Conservation (phyloP, 495 filamentous ascomycete species). For the Acidiella bohemica region DNA sequence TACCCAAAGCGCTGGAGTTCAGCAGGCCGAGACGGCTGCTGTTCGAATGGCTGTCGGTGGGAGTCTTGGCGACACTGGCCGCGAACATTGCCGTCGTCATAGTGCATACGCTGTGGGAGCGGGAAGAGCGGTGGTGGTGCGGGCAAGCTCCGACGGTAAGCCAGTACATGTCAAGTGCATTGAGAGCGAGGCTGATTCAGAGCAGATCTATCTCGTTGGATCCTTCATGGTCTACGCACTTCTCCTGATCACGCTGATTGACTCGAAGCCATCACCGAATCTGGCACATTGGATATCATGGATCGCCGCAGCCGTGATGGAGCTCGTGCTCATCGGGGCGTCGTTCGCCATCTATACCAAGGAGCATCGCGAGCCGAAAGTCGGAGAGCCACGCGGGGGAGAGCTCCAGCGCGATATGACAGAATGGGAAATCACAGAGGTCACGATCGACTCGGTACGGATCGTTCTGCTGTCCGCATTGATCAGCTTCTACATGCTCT, state of each 20-base stretch:
- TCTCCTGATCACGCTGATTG: slow-evolving; percentile 65
- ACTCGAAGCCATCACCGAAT: slow-evolving; percentile 61
- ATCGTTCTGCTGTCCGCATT: slow-evolving; percentile 45
- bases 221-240: slow-evolving; percentile 64
- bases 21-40: slow-evolving; percentile 45
- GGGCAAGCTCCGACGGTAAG: slow-evolving; percentile 71
- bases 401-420: slow-evolving; percentile 39
- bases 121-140: slow-evolving; percentile 76
- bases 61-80: slow-evolving; percentile 55
- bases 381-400: slow-evolving; percentile 36
- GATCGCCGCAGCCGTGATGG: slow-evolving; percentile 51
- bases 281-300: slow-evolving; percentile 61
- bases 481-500: slow-evolving; percentile 44
- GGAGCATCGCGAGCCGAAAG: slow-evolving; percentile 43
- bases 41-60: slow-evolving; percentile 61
- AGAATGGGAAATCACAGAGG: slow-evolving; percentile 51
- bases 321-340: slow-evolving; percentile 52
- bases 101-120: slow-evolving; percentile 53
- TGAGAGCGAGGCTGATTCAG: no score
- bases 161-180: neutral
- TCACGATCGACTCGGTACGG: slow-evolving; percentile 46
- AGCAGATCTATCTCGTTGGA: slow-evolving; percentile 68
- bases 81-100: slow-evolving; percentile 63
- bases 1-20: slow-evolving; percentile 35
- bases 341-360: slow-evolving; percentile 49